Evolutionary conservation across 345 rosid species (phyloP), one percentile per base, ranked within the genome.

Genomic region (Eutrema japonicum): DNA sequence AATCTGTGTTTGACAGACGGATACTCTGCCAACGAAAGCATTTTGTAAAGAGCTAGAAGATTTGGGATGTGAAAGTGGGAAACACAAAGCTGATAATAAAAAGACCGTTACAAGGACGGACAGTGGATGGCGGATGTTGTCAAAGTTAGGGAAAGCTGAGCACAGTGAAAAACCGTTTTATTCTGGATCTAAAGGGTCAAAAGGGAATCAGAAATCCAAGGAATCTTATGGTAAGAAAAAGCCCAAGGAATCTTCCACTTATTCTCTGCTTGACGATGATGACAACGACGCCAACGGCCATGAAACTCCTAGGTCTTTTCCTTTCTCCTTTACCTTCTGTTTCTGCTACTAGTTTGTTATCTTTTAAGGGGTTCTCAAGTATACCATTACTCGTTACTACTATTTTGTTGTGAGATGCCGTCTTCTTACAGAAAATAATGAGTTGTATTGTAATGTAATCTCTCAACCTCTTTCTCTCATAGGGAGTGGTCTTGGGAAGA

Each of bases 401-500:
- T 30, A 9, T 74, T 12, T 16, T 41, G 3, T 58, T 66, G 16
- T 49, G 32, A 22, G 42, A 49, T 76, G 30, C 8, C 6, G 43
- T 32, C 37, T n/a, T 54, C 30, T 4, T 43, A 43, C 70, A 36
- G n/a, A 66, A 48, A 46, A 57, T 22, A 38, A 32, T 57, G 67
- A 66, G 53, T 59, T 76, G 46, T 62, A 18, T 61, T 72, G 63
- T 56, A 37, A 61, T 72, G 63, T 56, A 37, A 61, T 58, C 33
- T 26, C 72, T 60, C 18, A 6, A 27, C 33, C 14, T 38, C 60
- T 52, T 68, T 68, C 40, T 73, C 29, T 69, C 55, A 63, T 55
- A 87, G 96, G 82, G 83, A 80, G 42, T 77, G 77, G 71, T 65
- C 46, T 68, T 58, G 56, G 78, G 64, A 60, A 73, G 77, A 57